These are phyloP conservation scores for Pilobolus umbonatus DNA, from an alignment of 192 early-diverging fungal genomes.

Conservation along the genomic window DNA sequence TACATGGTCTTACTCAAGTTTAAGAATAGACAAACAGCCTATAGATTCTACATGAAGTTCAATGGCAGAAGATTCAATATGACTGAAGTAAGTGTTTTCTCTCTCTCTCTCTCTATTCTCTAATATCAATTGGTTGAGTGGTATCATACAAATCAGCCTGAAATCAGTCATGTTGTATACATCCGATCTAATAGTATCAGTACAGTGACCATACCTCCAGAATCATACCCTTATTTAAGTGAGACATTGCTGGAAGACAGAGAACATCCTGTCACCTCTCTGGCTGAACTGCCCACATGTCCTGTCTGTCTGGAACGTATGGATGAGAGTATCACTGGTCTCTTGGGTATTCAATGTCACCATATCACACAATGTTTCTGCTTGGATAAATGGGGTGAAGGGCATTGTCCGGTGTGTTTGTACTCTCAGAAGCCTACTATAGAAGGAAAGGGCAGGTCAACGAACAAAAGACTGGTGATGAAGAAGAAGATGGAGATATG, in stretches of 20 bases:
- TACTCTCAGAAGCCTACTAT: conserved; percentile 59
- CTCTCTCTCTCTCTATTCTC: neutral
- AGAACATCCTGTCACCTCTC: neutral
- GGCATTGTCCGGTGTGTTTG: conserved; percentile 88
- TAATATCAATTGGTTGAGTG: neutral
- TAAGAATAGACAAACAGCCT: conserved; percentile 48
- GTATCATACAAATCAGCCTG: conserved; percentile 43
- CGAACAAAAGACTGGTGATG: neutral
- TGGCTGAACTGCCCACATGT: conserved; percentile 83
- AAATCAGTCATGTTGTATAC: conserved; percentile 79
- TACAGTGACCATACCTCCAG: conserved; percentile 50
- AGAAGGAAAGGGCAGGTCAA: neutral
- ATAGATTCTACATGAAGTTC: conserved; percentile 69
- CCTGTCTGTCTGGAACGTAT: conserved; percentile 96
- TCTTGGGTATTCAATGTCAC: conserved; percentile 90
- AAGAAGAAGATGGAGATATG: conserved; percentile 4
- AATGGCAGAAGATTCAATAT: conserved; percentile 84
- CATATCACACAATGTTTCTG: conserved; percentile 96
- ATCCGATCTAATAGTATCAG: conserved; percentile 68
- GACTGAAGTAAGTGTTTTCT: conserved; percentile 55
- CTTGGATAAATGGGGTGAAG: conserved; percentile 87
- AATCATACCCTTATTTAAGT: conserved; percentile 53
- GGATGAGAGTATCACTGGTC: conserved; percentile 83
- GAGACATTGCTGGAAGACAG: conserved; percentile 36
- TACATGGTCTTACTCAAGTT: conserved; percentile 89